Evolutionary conservation across 805 yeast species (phyloP).

Genomic region (Kockiozyma suomiensis): DNA sequence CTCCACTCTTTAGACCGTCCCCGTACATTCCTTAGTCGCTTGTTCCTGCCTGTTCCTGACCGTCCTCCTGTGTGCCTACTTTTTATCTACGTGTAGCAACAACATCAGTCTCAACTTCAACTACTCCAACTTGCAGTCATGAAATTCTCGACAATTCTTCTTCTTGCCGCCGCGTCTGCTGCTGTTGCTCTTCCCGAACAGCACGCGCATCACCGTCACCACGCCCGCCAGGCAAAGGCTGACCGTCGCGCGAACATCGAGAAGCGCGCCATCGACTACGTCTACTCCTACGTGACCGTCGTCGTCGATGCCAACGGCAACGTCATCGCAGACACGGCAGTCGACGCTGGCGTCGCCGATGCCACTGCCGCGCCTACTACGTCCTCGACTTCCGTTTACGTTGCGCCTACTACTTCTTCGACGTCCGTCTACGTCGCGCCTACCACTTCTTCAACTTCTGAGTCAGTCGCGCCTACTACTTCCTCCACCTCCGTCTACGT

Average conservation of each 20-base stretch:
- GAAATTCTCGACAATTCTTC: conserved; percentile 15
- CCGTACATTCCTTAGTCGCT: conserved; percentile 9
- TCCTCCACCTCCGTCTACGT: conserved; percentile 39
- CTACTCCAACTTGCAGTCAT: neutral
- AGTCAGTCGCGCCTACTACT: conserved; percentile 41
- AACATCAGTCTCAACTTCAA: neutral
- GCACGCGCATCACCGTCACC: conserved; percentile 33
- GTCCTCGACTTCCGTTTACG: conserved; percentile 31
- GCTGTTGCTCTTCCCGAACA: conserved; percentile 22
- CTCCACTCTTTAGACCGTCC: conserved; percentile 30
- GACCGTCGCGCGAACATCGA: conserved; percentile 31
- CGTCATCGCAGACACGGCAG: conserved; percentile 37
- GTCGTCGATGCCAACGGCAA: conserved; percentile 47
- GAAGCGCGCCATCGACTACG: conserved; percentile 49
- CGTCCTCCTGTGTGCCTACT: too few species aligned
- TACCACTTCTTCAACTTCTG: conserved; percentile 33
- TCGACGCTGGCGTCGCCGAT: conserved; percentile 9
- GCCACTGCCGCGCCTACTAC: conserved; percentile 45
- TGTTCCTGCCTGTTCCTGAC: too few species aligned
- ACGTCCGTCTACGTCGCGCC: conserved; percentile 33
- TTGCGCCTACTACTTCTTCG: conserved; percentile 37
- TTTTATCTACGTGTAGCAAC: neutral
- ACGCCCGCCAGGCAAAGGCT: conserved; percentile 33
- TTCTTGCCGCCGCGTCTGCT: conserved; percentile 12
- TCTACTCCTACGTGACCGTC: conserved; percentile 52